These are phyloP conservation scores for Fusarium hostae DNA, from an alignment of 2,329 filamentous ascomycete species.

Conservation along the genomic window DNA sequence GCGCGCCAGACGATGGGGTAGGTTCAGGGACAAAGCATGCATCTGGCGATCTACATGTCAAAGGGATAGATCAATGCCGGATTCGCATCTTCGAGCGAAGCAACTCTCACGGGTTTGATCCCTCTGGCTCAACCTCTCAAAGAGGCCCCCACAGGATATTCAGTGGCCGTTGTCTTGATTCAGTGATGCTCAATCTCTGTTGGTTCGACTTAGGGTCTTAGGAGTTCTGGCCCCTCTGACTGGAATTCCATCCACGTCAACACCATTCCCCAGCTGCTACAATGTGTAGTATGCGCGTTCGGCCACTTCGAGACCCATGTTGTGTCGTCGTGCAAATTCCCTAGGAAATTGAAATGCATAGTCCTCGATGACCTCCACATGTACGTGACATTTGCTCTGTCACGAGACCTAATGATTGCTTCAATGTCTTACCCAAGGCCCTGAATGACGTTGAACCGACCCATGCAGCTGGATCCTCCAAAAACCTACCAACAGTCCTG, in stretches of 20 bases:
- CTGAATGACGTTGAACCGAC: background rate
- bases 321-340: background rate
- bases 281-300: background rate
- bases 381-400: background rate
- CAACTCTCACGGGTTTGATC: background rate
- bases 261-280: slow-evolving; percentile 4
- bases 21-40: background rate
- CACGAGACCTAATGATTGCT: background rate
- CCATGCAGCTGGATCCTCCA: background rate
- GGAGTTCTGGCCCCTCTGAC: slow-evolving; percentile 28
- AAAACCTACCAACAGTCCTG: background rate
- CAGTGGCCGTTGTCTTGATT: background rate
- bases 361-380: background rate
- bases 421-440: background rate
- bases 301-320: background rate
- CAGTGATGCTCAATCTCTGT: background rate
- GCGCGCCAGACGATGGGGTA: background rate
- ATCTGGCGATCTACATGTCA: background rate
- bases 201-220: background rate
- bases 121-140: background rate
- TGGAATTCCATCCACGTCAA: slow-evolving; percentile 24
- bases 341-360: background rate
- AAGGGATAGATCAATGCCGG: background rate
- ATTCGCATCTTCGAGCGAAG: background rate
- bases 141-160: background rate